phyloP scores from a whole-genome alignment of 495 filamentous ascomycete genomes.

The Penicillium manginii region DNA sequence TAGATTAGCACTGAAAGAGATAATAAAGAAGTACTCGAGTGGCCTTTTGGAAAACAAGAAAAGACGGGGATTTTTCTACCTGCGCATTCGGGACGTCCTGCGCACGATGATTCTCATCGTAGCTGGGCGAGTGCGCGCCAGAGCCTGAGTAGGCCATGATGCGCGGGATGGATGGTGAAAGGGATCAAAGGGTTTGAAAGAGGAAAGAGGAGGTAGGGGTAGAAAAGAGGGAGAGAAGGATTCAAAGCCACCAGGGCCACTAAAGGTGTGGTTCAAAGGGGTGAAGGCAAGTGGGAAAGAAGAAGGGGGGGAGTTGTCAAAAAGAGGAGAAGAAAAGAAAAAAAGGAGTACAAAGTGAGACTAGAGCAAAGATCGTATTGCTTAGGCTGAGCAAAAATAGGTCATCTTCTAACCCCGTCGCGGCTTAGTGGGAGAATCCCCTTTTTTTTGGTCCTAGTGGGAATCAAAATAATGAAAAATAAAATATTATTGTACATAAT shows the following conservation, averaged over 20 bases:
- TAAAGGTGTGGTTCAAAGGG: constrained; percentile 10
- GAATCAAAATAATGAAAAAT: no score
- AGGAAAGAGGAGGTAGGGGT: constrained; percentile 16
- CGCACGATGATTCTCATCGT: constrained; percentile 60
- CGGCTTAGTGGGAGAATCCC: constrained; percentile 2
- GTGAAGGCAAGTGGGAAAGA: constrained; percentile 4
- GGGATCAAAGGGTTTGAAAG: constrained; percentile 2
- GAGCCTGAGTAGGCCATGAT: constrained; percentile 62
- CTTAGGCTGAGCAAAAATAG: constrained; percentile 31
- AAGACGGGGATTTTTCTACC: constrained; percentile 12
- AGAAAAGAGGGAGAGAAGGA: constrained; percentile 9
- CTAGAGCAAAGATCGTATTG: constrained; percentile 18
- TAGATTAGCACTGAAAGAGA: background rate
- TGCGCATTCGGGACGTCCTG: constrained; percentile 62
- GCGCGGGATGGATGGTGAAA: constrained; percentile 6
- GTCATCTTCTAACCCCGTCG: constrained; percentile 25
- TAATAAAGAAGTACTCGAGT: no score
- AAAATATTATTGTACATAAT: no score
- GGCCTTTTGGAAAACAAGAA: background rate
- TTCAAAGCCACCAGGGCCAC: constrained; percentile 27
- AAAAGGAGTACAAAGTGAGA: constrained; percentile 15
- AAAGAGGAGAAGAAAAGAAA: constrained; percentile 6
- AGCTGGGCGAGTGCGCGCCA: constrained; percentile 40
- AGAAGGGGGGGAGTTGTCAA: background rate
- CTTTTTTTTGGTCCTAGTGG: constrained; percentile 5